Percentiles rank a stretch among this genome's conserved stretches.
phyloP scores from a whole-genome alignment of 179 eudicot species.

The Silene noctiflora region DNA sequence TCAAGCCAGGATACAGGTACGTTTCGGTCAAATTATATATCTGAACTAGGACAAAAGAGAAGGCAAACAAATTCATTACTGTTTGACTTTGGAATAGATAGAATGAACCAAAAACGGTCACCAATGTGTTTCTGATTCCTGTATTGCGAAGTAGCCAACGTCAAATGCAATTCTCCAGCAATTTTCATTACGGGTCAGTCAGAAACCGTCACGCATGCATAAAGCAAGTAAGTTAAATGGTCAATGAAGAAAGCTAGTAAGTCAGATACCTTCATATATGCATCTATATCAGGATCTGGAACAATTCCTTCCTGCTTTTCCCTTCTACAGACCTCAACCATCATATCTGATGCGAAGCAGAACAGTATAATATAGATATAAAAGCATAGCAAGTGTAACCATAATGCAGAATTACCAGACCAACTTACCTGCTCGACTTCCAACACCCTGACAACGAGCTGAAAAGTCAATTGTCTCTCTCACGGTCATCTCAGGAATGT shows the following conservation, averaged over 20 bases:
- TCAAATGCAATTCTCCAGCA: too few species aligned
- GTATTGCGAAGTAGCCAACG: too few species aligned
- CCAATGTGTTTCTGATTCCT: too few species aligned
- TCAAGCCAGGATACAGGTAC: too few species aligned
- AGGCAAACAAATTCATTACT: too few species aligned
- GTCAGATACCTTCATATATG: conserved; percentile 73
- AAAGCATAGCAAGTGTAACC: not conserved
- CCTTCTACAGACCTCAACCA: conserved; percentile 70
- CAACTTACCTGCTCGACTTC: conserved; percentile 60
- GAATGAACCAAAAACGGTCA: too few species aligned
- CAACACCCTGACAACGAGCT: conserved; percentile 68
- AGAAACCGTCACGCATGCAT: too few species aligned
- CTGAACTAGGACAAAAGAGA: too few species aligned
- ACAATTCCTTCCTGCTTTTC: conserved; percentile 72
- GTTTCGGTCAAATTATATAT: too few species aligned
- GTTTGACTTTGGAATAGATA: too few species aligned
- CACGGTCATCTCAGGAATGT: conserved; percentile 76
- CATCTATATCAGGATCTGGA: conserved; percentile 87
- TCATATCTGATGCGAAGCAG: conserved; percentile 40
- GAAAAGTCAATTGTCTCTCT: conserved; percentile 77
- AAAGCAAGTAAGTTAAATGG: not conserved
- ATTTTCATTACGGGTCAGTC: too few species aligned
- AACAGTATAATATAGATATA: not conserved
- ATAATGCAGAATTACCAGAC: not conserved
- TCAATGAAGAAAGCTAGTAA: not conserved